These are phyloP conservation scores for Coniochaeta hoffmannii DNA, from an alignment of 2,329 filamentous ascomycete genomes.

Conservation along the genomic window DNA sequence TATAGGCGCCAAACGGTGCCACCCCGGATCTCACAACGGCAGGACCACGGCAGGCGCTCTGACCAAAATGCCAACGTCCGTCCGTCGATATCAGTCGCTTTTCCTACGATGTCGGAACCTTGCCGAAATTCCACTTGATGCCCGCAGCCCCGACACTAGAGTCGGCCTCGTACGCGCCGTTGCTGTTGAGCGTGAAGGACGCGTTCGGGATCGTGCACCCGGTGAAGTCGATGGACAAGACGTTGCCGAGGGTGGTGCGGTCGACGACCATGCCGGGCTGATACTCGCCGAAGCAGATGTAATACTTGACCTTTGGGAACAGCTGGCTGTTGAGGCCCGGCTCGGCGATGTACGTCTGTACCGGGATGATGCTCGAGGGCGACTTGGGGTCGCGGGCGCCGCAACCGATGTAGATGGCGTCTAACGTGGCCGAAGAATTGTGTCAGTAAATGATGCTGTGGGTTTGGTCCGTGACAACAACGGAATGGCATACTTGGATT, in stretches of 20 bases:
- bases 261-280: slow-evolving; percentile 3
- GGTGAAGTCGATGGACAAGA: slow-evolving; percentile 2
- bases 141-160: neutral
- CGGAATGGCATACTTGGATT: neutral
- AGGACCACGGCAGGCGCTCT: too few species aligned
- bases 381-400: slow-evolving; percentile 1
- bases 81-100: too few species aligned
- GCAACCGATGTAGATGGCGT: slow-evolving; percentile 2
- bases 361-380: neutral
- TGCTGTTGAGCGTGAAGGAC: neutral
- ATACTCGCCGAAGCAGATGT: slow-evolving; percentile 2
- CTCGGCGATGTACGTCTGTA: slow-evolving; percentile 4
- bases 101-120: neutral
- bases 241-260: neutral
- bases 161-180: neutral
- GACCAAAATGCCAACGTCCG: too few species aligned
- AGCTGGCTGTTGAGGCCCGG: slow-evolving; percentile 1
- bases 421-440: neutral
- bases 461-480: neutral
- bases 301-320: slow-evolving; percentile 2
- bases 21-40: too few species aligned
- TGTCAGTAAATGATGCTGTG: neutral
- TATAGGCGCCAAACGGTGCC: too few species aligned
- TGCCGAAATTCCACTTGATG: neutral
- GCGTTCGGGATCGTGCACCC: slow-evolving; percentile 1